A percentile compares a stretch with the other conserved stretches of the same genome.
Conservation (phyloP, 2,329 filamentous ascomycete species). For the Ceratocystis harringtonii region DNA sequence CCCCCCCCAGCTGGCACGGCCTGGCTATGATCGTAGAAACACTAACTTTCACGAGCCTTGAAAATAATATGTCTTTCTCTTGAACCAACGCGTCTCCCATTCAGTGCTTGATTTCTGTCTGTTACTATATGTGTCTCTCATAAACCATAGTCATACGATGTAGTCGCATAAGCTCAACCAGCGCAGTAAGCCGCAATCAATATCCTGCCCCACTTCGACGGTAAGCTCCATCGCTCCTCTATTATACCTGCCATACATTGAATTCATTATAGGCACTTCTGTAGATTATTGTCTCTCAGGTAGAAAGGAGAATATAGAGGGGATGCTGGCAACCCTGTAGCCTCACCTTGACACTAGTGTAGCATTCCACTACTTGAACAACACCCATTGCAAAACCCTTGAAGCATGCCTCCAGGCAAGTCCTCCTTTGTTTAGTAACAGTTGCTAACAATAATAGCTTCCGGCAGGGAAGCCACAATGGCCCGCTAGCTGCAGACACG, state of each 20-base stretch:
- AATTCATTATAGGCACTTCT: not conserved
- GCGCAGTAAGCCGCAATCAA: too few relatives aligned
- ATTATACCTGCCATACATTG: too few relatives aligned
- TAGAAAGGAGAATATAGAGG: not conserved
- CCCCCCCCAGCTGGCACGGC: not conserved
- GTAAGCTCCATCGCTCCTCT: too few relatives aligned
- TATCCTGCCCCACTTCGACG: too few relatives aligned
- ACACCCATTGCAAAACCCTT: not conserved
- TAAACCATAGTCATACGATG: not conserved
- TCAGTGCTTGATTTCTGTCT: not conserved
- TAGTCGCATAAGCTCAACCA: not conserved
- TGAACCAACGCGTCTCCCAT: not conserved
- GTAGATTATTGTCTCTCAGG: not conserved
- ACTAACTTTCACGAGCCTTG: not conserved
- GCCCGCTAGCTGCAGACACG: not conserved
- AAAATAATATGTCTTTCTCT: slow-evolving; percentile 1
- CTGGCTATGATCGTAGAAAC: not conserved
- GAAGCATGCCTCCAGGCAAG: not conserved
- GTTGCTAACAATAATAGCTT: not conserved
- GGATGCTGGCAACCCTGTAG: not conserved
- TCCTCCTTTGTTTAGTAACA: not conserved
- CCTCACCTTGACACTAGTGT: not conserved
- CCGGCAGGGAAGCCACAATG: not conserved
- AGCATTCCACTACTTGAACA: not conserved
- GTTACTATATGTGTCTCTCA: not conserved